Evolutionary conservation across 2,329 filamentous ascomycete genomes (phyloP).

Genomic region (Hymenoscyphus infarciens): DNA sequence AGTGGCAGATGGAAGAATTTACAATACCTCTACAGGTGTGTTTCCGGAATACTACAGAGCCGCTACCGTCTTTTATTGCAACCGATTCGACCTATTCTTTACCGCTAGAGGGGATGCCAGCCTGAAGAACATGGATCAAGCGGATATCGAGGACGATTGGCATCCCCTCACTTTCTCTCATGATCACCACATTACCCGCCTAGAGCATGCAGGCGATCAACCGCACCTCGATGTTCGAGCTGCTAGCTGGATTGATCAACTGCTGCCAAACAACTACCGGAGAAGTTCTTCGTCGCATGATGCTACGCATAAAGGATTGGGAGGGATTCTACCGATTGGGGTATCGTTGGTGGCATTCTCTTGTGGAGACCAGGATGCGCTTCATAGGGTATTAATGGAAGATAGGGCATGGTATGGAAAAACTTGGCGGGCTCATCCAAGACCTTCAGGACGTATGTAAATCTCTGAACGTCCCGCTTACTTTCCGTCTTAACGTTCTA

Average conservation of each 20-base stretch:
- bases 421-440: slow-evolving; percentile 11
- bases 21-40: neutral
- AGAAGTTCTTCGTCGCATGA: neutral
- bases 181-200: slow-evolving; percentile 12
- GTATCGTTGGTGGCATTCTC: slow-evolving; percentile 20
- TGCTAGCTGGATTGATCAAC: slow-evolving; percentile 15
- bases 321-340: slow-evolving; percentile 14
- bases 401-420: slow-evolving; percentile 12
- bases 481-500: neutral
- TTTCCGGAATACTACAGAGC: slow-evolving; percentile 17
- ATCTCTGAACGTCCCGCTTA: neutral
- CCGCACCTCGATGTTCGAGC: slow-evolving; percentile 10
- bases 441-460: slow-evolving; percentile 7
- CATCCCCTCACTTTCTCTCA: slow-evolving; percentile 21
- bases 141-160: slow-evolving; percentile 20
- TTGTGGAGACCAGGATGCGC: slow-evolving; percentile 1
- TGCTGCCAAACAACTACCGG: slow-evolving; percentile 15
- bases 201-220: slow-evolving; percentile 10
- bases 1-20: slow-evolving; percentile 5
- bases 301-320: slow-evolving; percentile 9
- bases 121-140: slow-evolving; percentile 9
- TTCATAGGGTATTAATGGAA: slow-evolving; percentile 7
- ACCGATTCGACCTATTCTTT: slow-evolving; percentile 22
- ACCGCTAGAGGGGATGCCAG: slow-evolving; percentile 20
- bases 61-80: slow-evolving; percentile 25